phyloP scores from a whole-genome alignment of 2,329 filamentous ascomycete genomes.

The Trichoderma sp. region DNA sequence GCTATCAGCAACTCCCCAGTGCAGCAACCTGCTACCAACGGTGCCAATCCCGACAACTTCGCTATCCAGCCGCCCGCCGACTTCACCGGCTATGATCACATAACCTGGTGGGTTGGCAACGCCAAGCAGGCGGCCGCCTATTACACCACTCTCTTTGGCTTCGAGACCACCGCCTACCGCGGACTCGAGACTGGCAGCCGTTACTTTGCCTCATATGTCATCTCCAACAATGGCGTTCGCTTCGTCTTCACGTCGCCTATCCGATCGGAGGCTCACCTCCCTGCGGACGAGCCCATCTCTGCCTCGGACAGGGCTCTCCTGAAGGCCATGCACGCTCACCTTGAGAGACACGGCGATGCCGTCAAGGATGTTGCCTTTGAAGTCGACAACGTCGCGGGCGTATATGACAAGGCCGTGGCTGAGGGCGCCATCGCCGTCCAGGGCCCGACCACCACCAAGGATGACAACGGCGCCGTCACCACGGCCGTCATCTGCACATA shows the following conservation, averaged over 20 bases:
- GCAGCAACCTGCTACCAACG: slow-evolving; percentile 49
- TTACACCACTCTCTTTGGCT: slow-evolving; percentile 87
- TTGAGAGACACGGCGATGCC: slow-evolving; percentile 87
- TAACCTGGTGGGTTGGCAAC: slow-evolving; percentile 96
- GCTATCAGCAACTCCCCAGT: slow-evolving; percentile 57
- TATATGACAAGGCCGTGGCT: slow-evolving; percentile 74
- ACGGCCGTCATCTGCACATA: slow-evolving; percentile 87
- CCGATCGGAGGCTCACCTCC: slow-evolving; percentile 61
- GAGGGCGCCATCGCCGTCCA: slow-evolving; percentile 66
- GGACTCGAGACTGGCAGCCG: slow-evolving; percentile 88
- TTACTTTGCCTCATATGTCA: slow-evolving; percentile 80
- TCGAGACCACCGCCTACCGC: slow-evolving; percentile 78
- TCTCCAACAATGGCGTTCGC: slow-evolving; percentile 73
- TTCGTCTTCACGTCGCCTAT: slow-evolving; percentile 86
- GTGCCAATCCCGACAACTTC: slow-evolving; percentile 53
- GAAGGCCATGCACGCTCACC: slow-evolving; percentile 76
- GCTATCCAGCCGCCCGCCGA: slow-evolving; percentile 56
- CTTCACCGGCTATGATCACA: slow-evolving; percentile 87
- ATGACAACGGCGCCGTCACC: slow-evolving; percentile 68
- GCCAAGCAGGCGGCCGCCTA: slow-evolving; percentile 92
- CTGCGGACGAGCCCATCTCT: slow-evolving; percentile 63
- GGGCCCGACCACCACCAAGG: slow-evolving; percentile 57
- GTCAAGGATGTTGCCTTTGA: slow-evolving; percentile 96
- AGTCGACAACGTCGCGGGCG: slow-evolving; percentile 82
- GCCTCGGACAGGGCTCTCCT: slow-evolving; percentile 68